phyloP scores from a whole-genome alignment of 495 filamentous ascomycete genomes.

The Penicillium atrosanguineum region DNA sequence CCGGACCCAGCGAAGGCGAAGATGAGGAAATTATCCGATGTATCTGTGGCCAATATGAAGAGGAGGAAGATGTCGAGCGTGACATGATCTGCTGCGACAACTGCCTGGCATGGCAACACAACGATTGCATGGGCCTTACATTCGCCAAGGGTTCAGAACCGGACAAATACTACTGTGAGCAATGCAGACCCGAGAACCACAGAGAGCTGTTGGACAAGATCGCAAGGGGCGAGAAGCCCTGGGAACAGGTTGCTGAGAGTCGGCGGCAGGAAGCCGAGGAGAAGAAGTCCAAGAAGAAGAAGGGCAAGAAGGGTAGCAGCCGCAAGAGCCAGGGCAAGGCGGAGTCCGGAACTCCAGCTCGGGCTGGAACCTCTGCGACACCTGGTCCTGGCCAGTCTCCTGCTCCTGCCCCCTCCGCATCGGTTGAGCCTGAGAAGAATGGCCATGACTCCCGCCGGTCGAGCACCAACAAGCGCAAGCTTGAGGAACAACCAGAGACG shows the following conservation, averaged over 20 bases:
- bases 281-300: constrained; percentile 46
- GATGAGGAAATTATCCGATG: constrained; percentile 81
- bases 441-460: constrained; percentile 30
- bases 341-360: constrained; percentile 34
- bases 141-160: constrained; percentile 72
- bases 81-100: constrained; percentile 90
- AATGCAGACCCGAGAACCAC: constrained; percentile 82
- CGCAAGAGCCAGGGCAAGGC: constrained; percentile 40
- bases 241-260: constrained; percentile 65
- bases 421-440: constrained; percentile 35
- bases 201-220: constrained; percentile 70
- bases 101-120: constrained; percentile 94
- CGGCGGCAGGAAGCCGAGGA: constrained; percentile 52
- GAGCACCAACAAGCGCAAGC: constrained; percentile 45
- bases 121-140: constrained; percentile 86
- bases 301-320: constrained; percentile 44
- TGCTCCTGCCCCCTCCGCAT: constrained; percentile 17
- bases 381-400: constrained; percentile 27
- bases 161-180: constrained; percentile 84
- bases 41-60: constrained; percentile 84
- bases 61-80: constrained; percentile 75
- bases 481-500: constrained; percentile 37
- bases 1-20: constrained; percentile 60
- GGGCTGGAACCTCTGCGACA: constrained; percentile 28
- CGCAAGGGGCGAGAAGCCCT: constrained; percentile 75